Evolutionary conservation across 257 asterid species (phyloP).

Genomic region (Solanum stenotomum): DNA sequence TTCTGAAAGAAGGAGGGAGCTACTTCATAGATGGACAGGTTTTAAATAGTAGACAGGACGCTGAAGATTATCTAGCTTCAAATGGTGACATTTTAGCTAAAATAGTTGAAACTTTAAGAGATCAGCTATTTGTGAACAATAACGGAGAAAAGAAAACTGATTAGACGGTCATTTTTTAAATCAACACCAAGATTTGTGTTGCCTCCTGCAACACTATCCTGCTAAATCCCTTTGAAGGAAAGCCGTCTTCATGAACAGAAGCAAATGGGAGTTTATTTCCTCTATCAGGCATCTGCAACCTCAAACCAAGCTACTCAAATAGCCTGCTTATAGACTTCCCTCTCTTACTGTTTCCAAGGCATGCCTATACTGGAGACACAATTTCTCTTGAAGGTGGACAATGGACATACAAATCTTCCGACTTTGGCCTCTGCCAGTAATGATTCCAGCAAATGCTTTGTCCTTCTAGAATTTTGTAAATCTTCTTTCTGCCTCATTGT

Average conservation of each 20-base stretch:
- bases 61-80: conserved; percentile 47
- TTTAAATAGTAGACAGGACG: conserved; percentile 48
- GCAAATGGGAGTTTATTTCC: not conserved
- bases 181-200: not conserved
- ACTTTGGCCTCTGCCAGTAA: not conserved
- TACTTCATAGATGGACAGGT: conserved; percentile 52
- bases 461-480: not conserved
- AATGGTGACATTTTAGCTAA: conserved; percentile 42
- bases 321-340: not conserved
- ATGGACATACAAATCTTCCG: not conserved
- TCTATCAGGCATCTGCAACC: not conserved
- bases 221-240: not conserved
- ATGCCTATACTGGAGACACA: not conserved
- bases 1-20: conserved; percentile 43
- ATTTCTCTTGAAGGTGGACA: not conserved
- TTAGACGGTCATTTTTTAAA: not conserved
- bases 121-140: conserved; percentile 36
- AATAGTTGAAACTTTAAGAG: conserved; percentile 45
- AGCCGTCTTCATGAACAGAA: not conserved
- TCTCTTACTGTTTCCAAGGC: not conserved
- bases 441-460: not conserved
- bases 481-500: not conserved
- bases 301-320: not conserved
- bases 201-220: not conserved
- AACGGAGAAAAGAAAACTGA: not conserved